Base-by-base conservation (phyloP, 441 rosid genomes). In the Cnidoscolus chayamansa region DNA sequence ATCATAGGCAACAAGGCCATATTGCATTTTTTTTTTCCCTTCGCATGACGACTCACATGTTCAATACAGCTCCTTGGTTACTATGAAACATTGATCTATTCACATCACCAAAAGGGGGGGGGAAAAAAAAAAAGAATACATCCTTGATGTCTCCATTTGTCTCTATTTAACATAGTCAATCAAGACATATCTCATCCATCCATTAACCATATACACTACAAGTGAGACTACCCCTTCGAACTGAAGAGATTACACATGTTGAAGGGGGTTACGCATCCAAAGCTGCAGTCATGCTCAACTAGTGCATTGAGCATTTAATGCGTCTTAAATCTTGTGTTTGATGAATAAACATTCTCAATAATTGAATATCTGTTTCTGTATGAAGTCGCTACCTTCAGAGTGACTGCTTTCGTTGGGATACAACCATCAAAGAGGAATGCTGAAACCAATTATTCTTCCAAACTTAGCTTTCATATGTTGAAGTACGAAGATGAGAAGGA, bases 341-440 rank as follows among this genome's bases (percentile, higher is more conserved):
- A 47, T 10, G 1, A 47, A 47, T 1, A 65, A 48, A 31, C 10
- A 37, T 3, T 16, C 13, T 45, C 4, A 20, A 7, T 1, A 53
- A 10, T n/a, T 53, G n/a, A 62, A 57, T 19, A 56, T 17, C 32
- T 11, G 43, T 16, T 2, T 7, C 57, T n/a, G 20, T 54, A 4
- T 16, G 17, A 35, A 51, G 37, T 49, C 48, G 15, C 51, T 40
- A 74, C 71, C 74, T 66, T 75, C 76, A 17, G 72, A 77, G 48
- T 65, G 81, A 75, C 11, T 70, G 63, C 79, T 67, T 84, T 72
- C 67, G 77, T 79, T 91, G 94, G 15, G 93, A 88, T 61, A 92
- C 73, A 71, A 89, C 67, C 76, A 88, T 72, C 82, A 95, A 73
- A 11, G 92, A 85, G 37, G 93, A 88, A 67, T 77, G 37, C 98